A percentile compares a stretch with the other conserved stretches of the same genome.
phyloP scores from a whole-genome alignment of 805 yeast genomes.

The Wickerhamomyces queroliae region DNA sequence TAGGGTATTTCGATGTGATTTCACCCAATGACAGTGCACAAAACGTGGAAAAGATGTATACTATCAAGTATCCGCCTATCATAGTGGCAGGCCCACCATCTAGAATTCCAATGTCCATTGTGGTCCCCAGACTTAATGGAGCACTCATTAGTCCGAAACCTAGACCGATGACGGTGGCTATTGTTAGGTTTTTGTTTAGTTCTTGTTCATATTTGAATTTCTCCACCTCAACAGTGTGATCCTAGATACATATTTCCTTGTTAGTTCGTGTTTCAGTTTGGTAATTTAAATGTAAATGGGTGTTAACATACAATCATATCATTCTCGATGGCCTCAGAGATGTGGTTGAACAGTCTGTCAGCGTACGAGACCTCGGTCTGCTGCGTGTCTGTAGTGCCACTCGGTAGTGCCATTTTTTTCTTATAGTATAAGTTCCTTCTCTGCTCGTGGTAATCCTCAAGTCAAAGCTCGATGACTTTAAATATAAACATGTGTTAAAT shows the following conservation, averaged over 20 bases:
- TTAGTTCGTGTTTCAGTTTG: not conserved
- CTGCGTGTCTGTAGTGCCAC: not conserved
- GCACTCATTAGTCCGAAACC: conserved; percentile 83
- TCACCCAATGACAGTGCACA: conserved; percentile 74
- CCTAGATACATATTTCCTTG: too few species aligned
- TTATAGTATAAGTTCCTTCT: too few species aligned
- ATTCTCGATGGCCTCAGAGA: conserved; percentile 7
- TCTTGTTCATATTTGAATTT: conserved; percentile 73
- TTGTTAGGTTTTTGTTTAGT: conserved; percentile 60
- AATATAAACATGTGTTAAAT: too few species aligned
- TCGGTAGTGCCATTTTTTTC: not conserved
- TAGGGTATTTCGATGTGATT: conserved; percentile 70
- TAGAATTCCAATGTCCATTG: conserved; percentile 61
- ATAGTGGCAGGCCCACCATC: conserved; percentile 79
- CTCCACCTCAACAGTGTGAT: conserved; percentile 41
- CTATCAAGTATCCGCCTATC: conserved; percentile 67
- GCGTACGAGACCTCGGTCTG: conserved; percentile 1
- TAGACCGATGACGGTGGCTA: conserved; percentile 66
- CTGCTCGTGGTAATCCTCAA: too few species aligned
- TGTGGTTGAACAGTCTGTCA: conserved; percentile 3
- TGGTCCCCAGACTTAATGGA: conserved; percentile 71
- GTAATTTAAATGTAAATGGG: not conserved
- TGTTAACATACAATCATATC: conserved; percentile 5
- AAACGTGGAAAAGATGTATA: conserved; percentile 55
- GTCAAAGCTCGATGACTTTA: too few species aligned